Conservation (phyloP, 352 stramenopile genomes). For the Globisporangium heterothallicum region DNA sequence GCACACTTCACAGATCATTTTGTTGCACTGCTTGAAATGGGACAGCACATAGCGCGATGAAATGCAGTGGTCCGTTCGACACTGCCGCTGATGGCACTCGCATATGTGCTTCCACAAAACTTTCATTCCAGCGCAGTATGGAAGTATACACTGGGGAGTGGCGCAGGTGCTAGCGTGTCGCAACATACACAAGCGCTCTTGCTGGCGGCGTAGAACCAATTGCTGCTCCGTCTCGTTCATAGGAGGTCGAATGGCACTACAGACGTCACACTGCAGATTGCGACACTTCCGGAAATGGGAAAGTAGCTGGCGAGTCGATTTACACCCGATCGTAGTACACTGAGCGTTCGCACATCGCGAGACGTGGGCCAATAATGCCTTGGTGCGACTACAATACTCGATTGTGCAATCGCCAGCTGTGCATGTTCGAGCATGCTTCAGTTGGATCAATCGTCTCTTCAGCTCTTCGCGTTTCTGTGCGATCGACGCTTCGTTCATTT, state of each 20-base stretch:
- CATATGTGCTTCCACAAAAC: constrained; percentile 90
- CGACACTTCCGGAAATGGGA: constrained; percentile 87
- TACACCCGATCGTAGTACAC: constrained; percentile 84
- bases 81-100: constrained; percentile 85
- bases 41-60: constrained; percentile 85
- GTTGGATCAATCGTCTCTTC: constrained; percentile 77
- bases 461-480: constrained; percentile 83
- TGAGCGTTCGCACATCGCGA: constrained; percentile 80
- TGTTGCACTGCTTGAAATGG: constrained; percentile 90
- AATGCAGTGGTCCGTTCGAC: constrained; percentile 84
- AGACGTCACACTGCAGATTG: constrained; percentile 85
- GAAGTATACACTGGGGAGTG: constrained; percentile 57
- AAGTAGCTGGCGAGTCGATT: constrained; percentile 80
- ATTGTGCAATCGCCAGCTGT: constrained; percentile 63
- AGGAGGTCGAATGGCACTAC: constrained; percentile 79
- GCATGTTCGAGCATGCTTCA: constrained; percentile 85
- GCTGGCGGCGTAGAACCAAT: constrained; percentile 74
- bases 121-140: constrained; percentile 87
- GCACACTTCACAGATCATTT: constrained; percentile 89
- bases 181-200: constrained; percentile 85
- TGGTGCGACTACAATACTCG: constrained; percentile 81
- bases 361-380: constrained; percentile 74
- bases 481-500: constrained; percentile 76
- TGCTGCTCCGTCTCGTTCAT: constrained; percentile 87
- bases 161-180: constrained; percentile 81